Evolutionary conservation across 768 basidiomycete species (phyloP), one percentile per base, ranked within the genome.

Genomic region (Kwoniella newhampshirensis): DNA sequence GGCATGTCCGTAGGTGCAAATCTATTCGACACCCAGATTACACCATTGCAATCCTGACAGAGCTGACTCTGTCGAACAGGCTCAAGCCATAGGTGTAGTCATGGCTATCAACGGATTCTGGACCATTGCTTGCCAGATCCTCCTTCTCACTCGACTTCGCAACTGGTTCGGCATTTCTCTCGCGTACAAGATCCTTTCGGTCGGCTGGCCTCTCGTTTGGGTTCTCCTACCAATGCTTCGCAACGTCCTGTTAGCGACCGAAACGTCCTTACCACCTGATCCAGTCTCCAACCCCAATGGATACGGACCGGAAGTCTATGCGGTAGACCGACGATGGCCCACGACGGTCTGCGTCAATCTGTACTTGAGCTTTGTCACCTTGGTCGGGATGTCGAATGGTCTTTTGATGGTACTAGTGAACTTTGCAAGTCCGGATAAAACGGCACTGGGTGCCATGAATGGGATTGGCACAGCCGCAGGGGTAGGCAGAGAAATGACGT

Each of bases 321-420:
- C 61, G 23, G 57, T 59, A 21, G 37, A 47, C 25, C 32, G 75
- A 25, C 56, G 63, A 11, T 71, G 70, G 69, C 32, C 51, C 2
- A 60, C 60, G 5, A 66, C 60, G 44, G 66, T 73, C 28, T 60
- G 60, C 30, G 63, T 76, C 45, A 66, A 73, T 36, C 27, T 62
- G 7, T 57, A 71, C 44, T 46, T 76, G 35, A 62, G 52, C 15
- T 66, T 65, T n/a, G 68, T 70, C 20, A 74, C 73, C 1, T 30
- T 71, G n/a, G 55, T 67, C 6, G 64, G 63, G 2, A 63, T 76
- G 61, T 48, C 59, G 4, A 61, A 62, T 36, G 64, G 62, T 37
- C 28, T 74, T 12, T 53, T 67, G 44, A 76, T 74, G 73, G 75
- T 73, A 4, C 44, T 76, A 7, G 62, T 76, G 32, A 74, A 76